Conservation (phyloP, 805 yeast species). For the Kuraishia cidri region DNA sequence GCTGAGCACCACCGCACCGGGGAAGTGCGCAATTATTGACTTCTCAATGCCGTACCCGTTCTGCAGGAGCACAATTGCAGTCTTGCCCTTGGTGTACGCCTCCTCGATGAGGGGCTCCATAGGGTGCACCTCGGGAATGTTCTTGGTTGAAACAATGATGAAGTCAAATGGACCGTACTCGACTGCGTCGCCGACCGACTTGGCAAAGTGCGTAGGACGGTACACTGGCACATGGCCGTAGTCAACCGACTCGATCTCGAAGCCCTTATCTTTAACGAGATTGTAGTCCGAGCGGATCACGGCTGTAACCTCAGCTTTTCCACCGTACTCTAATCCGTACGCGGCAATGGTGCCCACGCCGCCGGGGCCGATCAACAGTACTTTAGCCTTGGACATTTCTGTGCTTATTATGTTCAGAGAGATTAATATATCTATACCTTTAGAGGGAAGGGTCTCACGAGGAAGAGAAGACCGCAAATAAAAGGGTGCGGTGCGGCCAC, state of each 20-base stretch:
- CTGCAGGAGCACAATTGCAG: constrained; percentile 23
- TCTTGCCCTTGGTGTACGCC: constrained; percentile 17
- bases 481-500: too few relatives aligned
- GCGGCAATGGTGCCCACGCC: constrained; percentile 83
- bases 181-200: constrained; percentile 35
- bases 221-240: constrained; percentile 48
- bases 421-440: too few relatives aligned
- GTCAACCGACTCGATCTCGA: constrained; percentile 45
- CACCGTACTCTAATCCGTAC: constrained; percentile 39
- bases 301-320: constrained; percentile 39
- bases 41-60: constrained; percentile 30
- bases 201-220: constrained; percentile 39
- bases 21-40: constrained; percentile 22
- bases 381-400: constrained; percentile 17
- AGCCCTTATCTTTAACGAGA: constrained; percentile 41
- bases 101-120: constrained; percentile 28
- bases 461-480: too few relatives aligned
- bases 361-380: constrained; percentile 72
- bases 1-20: constrained; percentile 21
- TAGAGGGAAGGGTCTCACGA: too few relatives aligned
- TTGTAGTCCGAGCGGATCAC: constrained; percentile 59
- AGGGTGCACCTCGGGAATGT: constrained; percentile 46
- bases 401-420: too few relatives aligned
- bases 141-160: constrained; percentile 53
- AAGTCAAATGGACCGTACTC: constrained; percentile 36